Evolutionary conservation across 495 filamentous ascomycete genomes (phyloP).

Genomic region (Penicillium arizonense): DNA sequence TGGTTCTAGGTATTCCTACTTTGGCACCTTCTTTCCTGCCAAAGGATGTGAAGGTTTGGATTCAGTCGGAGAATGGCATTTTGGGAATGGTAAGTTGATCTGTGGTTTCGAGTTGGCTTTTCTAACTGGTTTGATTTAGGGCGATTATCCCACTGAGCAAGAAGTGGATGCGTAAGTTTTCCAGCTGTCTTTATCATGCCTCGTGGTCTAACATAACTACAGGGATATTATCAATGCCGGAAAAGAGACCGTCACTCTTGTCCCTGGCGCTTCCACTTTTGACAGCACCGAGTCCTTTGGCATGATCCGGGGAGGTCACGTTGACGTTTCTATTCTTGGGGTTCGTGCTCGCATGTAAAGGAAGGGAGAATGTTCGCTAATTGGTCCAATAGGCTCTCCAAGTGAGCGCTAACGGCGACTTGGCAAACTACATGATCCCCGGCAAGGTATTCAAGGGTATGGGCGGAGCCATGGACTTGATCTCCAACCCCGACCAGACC

Average conservation of each 20-base stretch:
- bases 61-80: conserved; percentile 92
- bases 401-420: conserved; percentile 75
- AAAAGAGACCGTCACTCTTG: conserved; percentile 88
- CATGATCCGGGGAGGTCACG: conserved; percentile 86
- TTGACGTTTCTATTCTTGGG: conserved; percentile 86
- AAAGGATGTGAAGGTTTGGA: conserved; percentile 71
- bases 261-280: conserved; percentile 77
- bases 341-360: conserved; percentile 5
- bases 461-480: conserved; percentile 94
- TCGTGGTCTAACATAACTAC: neutral
- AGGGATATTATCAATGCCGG: conserved; percentile 89
- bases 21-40: conserved; percentile 81
- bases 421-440: conserved; percentile 91
- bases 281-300: conserved; percentile 87
- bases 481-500: conserved; percentile 77
- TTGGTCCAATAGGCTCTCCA: conserved; percentile 64
- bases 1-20: conserved; percentile 65
- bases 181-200: neutral
- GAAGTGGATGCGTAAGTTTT: conserved; percentile 65
- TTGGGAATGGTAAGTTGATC: conserved; percentile 59
- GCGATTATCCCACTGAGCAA: conserved; percentile 76
- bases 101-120: neutral
- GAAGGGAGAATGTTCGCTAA: neutral
- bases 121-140: conserved; percentile 41
- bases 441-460: conserved; percentile 91